These are phyloP conservation scores for Phalaenopsis equestris DNA, from an alignment of 106 monocot species.

Conservation along the genomic window DNA sequence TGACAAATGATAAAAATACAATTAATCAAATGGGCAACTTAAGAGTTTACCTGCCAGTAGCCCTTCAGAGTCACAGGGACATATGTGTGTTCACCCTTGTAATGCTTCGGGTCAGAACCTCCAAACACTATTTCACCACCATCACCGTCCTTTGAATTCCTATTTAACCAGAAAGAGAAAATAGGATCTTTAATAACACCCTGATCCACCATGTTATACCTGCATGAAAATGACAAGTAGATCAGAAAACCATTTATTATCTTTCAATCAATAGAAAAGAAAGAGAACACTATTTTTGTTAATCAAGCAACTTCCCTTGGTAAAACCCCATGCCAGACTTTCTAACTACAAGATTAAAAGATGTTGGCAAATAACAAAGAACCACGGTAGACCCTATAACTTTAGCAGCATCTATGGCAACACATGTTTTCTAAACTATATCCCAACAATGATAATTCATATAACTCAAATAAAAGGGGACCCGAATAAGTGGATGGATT, in stretches of 20 bases:
- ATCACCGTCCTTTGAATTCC: conserved; percentile 55
- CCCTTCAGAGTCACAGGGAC: conserved; percentile 92
- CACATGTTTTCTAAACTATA: too few relatives aligned
- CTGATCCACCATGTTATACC: conserved; percentile 86
- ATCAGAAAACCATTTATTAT: background rate
- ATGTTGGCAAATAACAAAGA: too few relatives aligned
- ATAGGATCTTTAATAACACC: conserved; percentile 73
- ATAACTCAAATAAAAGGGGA: too few relatives aligned
- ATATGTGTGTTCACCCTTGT: conserved; percentile 76
- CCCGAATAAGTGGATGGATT: too few relatives aligned
- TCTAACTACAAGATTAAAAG: too few relatives aligned
- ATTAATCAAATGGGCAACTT: background rate
- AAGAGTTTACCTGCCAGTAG: conserved; percentile 75
- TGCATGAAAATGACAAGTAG: background rate
- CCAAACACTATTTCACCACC: conserved; percentile 99
- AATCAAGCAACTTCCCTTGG: too few relatives aligned
- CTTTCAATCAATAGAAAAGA: background rate
- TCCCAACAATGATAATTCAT: too few relatives aligned
- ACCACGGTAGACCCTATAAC: too few relatives aligned
- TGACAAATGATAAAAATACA: background rate
- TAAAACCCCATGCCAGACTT: too few relatives aligned
- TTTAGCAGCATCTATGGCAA: too few relatives aligned
- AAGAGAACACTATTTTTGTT: too few relatives aligned
- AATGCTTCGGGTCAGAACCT: conserved; percentile 76
- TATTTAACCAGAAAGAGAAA: conserved; percentile 97